Conservation (phyloP, 129 eudicot genomes). For the Centaurea solstitialis region DNA sequence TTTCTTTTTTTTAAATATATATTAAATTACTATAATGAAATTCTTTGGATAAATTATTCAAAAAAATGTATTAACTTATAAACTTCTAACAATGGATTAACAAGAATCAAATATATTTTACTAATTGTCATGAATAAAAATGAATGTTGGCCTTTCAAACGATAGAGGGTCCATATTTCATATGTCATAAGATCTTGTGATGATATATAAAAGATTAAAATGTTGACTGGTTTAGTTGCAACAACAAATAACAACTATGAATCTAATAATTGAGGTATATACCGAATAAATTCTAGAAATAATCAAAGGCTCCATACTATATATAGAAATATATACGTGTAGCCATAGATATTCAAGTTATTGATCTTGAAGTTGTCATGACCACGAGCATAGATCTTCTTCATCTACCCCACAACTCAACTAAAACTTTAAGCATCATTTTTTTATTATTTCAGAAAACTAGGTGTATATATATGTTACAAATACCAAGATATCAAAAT, state of each 20-base stretch:
- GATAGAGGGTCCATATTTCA: background rate
- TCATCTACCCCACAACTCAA: background rate
- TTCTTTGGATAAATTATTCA: background rate
- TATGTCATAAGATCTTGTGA: background rate
- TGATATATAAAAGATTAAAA: background rate
- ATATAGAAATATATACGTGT: background rate
- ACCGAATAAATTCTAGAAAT: background rate
- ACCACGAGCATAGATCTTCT: constrained; percentile 9
- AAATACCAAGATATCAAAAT: background rate
- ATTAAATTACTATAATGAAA: background rate
- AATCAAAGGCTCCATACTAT: constrained; percentile 14
- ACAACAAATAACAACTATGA: background rate
- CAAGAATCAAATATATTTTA: background rate
- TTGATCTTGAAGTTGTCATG: constrained; percentile 3
- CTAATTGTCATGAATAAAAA: background rate
- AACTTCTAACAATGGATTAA: too few species aligned
- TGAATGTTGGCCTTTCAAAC: background rate
- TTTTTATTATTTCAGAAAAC: background rate
- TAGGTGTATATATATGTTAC: background rate
- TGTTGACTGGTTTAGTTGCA: background rate
- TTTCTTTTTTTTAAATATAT: too few species aligned
- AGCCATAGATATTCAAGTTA: constrained; percentile 6
- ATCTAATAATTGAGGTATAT: background rate
- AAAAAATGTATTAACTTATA: background rate
- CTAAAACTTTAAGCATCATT: background rate